Conservation (phyloP, 169 alveolate species). For the Plasmodium billcollinsi region DNA sequence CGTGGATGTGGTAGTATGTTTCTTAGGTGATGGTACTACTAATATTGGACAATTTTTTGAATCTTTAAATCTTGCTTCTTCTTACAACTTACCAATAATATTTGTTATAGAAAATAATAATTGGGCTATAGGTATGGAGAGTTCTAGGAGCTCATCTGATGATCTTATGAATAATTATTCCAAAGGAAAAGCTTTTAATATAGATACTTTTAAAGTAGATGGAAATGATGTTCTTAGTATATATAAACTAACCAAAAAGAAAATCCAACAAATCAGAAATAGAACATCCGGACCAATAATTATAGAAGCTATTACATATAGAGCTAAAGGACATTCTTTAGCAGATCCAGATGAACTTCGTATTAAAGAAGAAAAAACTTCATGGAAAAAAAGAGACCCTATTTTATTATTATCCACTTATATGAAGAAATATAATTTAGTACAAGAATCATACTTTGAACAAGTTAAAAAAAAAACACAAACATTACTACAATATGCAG, state of each 20-base stretch:
- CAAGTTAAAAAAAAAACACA: constrained; percentile 70
- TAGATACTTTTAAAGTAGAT: constrained; percentile 81
- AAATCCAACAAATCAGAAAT: constrained; percentile 78
- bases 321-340: constrained; percentile 85
- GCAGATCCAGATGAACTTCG: constrained; percentile 86
- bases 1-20: constrained; percentile 86
- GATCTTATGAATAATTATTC: constrained; percentile 72
- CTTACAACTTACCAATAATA: constrained; percentile 90
- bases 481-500: constrained; percentile 25
- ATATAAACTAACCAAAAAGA: constrained; percentile 79
- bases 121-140: constrained; percentile 88
- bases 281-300: constrained; percentile 83
- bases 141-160: constrained; percentile 80
- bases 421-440: constrained; percentile 79
- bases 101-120: constrained; percentile 91
- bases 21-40: constrained; percentile 94
- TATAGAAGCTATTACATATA: constrained; percentile 84
- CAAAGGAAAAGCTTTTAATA: constrained; percentile 80
- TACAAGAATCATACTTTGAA: constrained; percentile 75
- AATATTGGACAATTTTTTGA: constrained; percentile 92
- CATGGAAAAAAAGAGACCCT: constrained; percentile 85
- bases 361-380: constrained; percentile 77
- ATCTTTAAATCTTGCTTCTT: constrained; percentile 91
- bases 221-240: constrained; percentile 85
- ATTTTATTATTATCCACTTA: constrained; percentile 73